Percentiles rank a stretch among this genome's conserved stretches.
Evolutionary conservation across 1,139 yeast genomes (phyloP).

Genomic region (Diutina pseudorugosa): DNA sequence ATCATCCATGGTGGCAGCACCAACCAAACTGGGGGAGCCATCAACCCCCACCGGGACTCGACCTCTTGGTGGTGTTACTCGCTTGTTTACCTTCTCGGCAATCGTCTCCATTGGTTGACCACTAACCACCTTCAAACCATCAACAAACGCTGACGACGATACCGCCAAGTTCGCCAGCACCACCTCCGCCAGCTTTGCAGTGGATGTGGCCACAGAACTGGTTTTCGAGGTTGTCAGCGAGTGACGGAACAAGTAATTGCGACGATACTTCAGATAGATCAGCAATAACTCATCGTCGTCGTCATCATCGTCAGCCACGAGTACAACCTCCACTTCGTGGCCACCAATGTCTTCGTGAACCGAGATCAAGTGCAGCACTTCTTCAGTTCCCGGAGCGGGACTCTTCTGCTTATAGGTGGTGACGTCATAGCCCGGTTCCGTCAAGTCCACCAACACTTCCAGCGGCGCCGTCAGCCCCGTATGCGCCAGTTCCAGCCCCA

Average conservation of each 20-base stretch:
- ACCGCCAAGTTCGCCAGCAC: not conserved
- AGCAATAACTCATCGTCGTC: not conserved
- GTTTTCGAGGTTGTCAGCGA: not conserved
- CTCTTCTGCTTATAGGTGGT: not conserved
- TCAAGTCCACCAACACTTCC: conserved; percentile 2
- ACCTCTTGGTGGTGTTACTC: not conserved
- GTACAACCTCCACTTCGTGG: not conserved
- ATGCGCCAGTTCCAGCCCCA: not conserved
- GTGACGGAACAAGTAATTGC: conserved; percentile 3
- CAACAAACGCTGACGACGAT: not conserved
- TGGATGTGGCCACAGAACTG: not conserved
- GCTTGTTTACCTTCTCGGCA: not conserved
- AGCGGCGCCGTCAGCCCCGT: conserved; percentile 3
- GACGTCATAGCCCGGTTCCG: not conserved
- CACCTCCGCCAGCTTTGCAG: not conserved
- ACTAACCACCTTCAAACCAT: not conserved
- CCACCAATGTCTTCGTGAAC: not conserved
- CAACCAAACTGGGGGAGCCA: not conserved
- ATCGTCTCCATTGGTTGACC: not conserved
- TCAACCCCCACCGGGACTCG: not conserved
- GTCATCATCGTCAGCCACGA: conserved; percentile 1
- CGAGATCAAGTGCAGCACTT: not conserved
- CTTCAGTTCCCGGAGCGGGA: not conserved
- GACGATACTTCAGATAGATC: not conserved
- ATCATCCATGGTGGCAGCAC: no score